Conservation (phyloP, 1,284 basidiomycete species). For the Ceratobasidium sp. region DNA sequence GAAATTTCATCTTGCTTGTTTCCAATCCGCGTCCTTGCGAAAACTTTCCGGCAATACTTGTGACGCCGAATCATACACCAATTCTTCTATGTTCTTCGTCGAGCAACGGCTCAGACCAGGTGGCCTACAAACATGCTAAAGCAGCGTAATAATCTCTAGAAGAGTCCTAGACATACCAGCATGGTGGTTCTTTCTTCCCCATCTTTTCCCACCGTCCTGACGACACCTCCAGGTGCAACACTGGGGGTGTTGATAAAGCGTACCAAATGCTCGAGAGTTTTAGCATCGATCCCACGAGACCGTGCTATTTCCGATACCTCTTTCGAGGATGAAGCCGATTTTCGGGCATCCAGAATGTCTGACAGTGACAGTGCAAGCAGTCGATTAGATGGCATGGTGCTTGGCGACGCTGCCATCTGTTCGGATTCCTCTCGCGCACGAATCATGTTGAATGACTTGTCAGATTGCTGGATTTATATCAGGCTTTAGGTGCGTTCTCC, state of each 20-base stretch:
- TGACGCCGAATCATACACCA: neutral
- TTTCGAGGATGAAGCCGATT: conserved; percentile 59
- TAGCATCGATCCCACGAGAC: conserved; percentile 68
- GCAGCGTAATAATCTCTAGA: neutral
- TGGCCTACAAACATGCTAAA: neutral
- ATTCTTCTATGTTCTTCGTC: conserved; percentile 38
- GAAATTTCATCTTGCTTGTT: conserved; percentile 35
- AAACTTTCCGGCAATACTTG: neutral
- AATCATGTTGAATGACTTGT: conserved; percentile 61
- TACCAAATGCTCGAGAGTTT: conserved; percentile 66
- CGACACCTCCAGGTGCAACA: conserved; percentile 64
- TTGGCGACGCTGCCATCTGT: conserved; percentile 57
- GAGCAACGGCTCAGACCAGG: conserved; percentile 41
- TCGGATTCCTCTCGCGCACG: conserved; percentile 67
- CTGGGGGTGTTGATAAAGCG: conserved; percentile 77
- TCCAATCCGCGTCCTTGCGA: neutral
- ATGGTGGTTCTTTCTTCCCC: conserved; percentile 71
- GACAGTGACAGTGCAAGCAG: conserved; percentile 68
- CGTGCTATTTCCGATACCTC: conserved; percentile 65
- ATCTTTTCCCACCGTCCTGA: conserved; percentile 63
- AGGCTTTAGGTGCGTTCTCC: neutral
- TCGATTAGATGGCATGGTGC: conserved; percentile 60
- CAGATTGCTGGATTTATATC: conserved; percentile 50
- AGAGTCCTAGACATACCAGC: conserved; percentile 59
- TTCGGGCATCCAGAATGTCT: conserved; percentile 73